Base-by-base conservation (phyloP, 1,139 yeast genomes). In the Pichiaceae sp. region DNA sequence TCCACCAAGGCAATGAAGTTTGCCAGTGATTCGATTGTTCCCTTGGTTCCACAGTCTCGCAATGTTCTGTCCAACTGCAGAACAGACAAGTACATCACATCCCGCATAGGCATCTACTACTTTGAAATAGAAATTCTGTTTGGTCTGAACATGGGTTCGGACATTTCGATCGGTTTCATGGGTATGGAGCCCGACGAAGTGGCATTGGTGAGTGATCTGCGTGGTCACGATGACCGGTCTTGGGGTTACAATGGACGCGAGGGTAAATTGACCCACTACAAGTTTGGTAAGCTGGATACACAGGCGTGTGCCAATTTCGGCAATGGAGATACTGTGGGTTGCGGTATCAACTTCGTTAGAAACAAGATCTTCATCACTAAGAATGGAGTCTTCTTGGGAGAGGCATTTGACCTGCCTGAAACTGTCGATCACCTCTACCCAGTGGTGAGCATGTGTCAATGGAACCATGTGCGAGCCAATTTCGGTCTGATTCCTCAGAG, bases 291-390 rank as follows among this genome's bases (percentile, higher is more conserved):
- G 31, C 52, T 57, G n/a, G 48, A 53, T 32, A 58, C 62, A 42
- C 56, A 56, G 15, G 68, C 59, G 39, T 70, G 71, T 1, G 67
- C 72, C 23, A 62, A 62, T 31, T 77, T 67, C 53, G 72, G 77
- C 0, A 54, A 60, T 19, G 69, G 68, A 17, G 96, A 87, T 56
- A 66, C 72, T 2, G 68, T 89, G 44, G 97, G 97, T 0, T 81
- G 93, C 56, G 96, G 96, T 2, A 68, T 86, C 20, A 82, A 87
- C 59, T 82, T 75, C 49, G 64, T 72, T 20, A 73, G 73, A 31
- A 70, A 73, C 32, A 63, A 76, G 0, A 67, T 86, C 3, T 89
- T 87, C 49, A 75, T 76, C 45, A 87, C 96, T 0, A 78, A 84
- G 56, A 87, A 89, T 57, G 96, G 96, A 3, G 70, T 83, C 5